Conservation (phyloP, 495 filamentous ascomycete genomes). For the Aspergillus coremiiformis region DNA sequence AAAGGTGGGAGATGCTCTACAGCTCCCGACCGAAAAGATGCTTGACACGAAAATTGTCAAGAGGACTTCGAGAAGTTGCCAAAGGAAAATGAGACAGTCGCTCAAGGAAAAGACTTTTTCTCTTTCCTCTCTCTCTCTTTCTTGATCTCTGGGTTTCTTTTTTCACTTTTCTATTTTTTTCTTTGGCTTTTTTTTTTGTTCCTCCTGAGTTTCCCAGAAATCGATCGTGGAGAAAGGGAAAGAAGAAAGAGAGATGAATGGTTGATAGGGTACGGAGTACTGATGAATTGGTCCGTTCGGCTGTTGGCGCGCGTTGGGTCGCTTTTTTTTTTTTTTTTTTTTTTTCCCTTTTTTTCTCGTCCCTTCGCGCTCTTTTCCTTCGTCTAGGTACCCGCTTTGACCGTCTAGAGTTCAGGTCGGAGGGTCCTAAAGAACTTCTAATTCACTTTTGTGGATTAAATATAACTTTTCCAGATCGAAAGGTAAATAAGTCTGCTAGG, state of each 20-base stretch:
- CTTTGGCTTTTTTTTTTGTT: slow-evolving; percentile 5
- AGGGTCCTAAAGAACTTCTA: not conserved
- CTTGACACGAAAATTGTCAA: slow-evolving; percentile 18
- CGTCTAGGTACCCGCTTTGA: not conserved
- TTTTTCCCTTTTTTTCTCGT: not conserved
- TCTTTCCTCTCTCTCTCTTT: not conserved
- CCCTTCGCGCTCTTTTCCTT: not conserved
- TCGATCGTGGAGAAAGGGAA: slow-evolving; percentile 5
- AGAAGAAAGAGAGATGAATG: slow-evolving; percentile 11
- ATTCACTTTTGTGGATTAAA: not conserved
- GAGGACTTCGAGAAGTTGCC: slow-evolving; percentile 5
- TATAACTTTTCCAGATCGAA: slow-evolving; percentile 5
- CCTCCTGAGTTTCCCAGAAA: slow-evolving; percentile 1
- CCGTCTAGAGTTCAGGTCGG: not conserved
- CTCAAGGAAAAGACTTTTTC: not conserved
- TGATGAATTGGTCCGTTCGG: slow-evolving; percentile 3
- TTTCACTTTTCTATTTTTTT: slow-evolving; percentile 22
- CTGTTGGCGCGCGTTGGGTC: slow-evolving; percentile 4
- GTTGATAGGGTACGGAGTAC: not conserved
- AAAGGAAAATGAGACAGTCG: not conserved
- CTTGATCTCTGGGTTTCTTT: not conserved
- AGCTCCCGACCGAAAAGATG: slow-evolving; percentile 28
- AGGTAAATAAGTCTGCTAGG: slow-evolving; percentile 20
- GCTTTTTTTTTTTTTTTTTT: slow-evolving; percentile 4
- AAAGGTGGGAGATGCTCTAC: slow-evolving; percentile 42